A percentile compares a stretch with the other conserved stretches of the same genome.
These are phyloP conservation scores for Syncephalastrum monosporum DNA, from an alignment of 371 early-diverging fungal genomes.

Conservation along the genomic window DNA sequence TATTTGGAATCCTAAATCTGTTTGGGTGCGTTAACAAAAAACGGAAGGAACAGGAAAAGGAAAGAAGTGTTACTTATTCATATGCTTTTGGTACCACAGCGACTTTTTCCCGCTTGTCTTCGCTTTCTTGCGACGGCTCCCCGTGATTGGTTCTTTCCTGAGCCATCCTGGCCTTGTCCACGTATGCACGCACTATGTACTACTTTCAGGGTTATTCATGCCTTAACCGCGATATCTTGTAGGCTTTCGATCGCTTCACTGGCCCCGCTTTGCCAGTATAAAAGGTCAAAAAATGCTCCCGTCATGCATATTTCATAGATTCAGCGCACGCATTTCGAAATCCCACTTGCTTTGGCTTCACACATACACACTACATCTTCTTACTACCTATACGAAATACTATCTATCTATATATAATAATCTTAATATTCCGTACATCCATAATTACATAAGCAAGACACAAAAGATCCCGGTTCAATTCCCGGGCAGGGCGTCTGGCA, in stretches of 20 bases:
- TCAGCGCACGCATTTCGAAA: no score
- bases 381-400: no score
- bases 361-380: no score
- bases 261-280: slow-evolving; percentile 9
- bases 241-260: slow-evolving; percentile 12
- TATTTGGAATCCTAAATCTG: slow-evolving; percentile 88
- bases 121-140: slow-evolving; percentile 76
- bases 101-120: slow-evolving; percentile 92
- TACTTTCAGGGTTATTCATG: no score
- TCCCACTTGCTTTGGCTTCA: no score
- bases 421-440: no score
- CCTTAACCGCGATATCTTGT: neutral
- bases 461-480: no score
- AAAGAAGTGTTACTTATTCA: neutral
- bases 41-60: neutral
- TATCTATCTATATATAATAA: no score
- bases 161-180: slow-evolving; percentile 10
- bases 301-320: no score
- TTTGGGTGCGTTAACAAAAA: slow-evolving; percentile 69
- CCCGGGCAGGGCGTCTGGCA: no score
- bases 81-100: slow-evolving; percentile 31
- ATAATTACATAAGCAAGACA: no score
- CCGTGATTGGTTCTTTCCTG: slow-evolving; percentile 79
- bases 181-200: neutral
- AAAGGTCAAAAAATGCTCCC: neutral